Evolutionary conservation across 2,329 filamentous ascomycete genomes (phyloP).

Genomic region (Elsinoe batatas): DNA sequence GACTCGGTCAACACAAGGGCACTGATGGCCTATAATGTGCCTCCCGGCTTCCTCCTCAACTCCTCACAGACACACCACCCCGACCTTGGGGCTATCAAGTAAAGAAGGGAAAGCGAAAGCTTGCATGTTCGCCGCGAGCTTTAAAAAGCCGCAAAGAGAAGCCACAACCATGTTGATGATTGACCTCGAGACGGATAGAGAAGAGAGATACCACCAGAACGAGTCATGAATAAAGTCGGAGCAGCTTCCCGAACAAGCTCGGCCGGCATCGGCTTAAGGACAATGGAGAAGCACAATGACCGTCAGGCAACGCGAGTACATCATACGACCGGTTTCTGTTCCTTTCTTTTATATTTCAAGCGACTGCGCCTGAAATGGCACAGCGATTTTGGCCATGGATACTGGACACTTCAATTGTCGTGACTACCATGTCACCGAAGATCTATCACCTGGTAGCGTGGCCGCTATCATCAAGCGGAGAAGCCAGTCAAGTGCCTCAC

Average conservation of each 20-base stretch:
- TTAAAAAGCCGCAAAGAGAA: not conserved
- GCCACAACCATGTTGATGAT: conserved; percentile 1
- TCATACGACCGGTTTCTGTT: not conserved
- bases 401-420: conserved; percentile 29
- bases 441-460: not conserved
- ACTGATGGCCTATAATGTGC: not conserved
- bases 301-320: not conserved
- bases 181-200: not conserved
- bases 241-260: not conserved
- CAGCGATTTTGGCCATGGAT: conserved; percentile 20
- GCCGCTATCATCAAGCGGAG: not conserved
- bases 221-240: conserved; percentile 1
- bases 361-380: not conserved
- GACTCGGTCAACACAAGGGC: not conserved
- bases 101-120: not conserved
- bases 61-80: conserved; percentile 39
- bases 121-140: conserved; percentile 3
- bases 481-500: conserved; percentile 8
- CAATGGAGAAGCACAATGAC: not conserved
- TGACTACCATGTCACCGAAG: conserved; percentile 24
- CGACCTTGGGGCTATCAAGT: conserved; percentile 44
- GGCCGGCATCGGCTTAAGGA: not conserved
- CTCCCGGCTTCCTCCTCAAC: conserved; percentile 1
- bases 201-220: not conserved
- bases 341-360: not conserved